Percentiles rank a stretch among this genome's conserved stretches.
phyloP scores from a whole-genome alignment of 495 filamentous ascomycete genomes.

The Xylaria cubensis region DNA sequence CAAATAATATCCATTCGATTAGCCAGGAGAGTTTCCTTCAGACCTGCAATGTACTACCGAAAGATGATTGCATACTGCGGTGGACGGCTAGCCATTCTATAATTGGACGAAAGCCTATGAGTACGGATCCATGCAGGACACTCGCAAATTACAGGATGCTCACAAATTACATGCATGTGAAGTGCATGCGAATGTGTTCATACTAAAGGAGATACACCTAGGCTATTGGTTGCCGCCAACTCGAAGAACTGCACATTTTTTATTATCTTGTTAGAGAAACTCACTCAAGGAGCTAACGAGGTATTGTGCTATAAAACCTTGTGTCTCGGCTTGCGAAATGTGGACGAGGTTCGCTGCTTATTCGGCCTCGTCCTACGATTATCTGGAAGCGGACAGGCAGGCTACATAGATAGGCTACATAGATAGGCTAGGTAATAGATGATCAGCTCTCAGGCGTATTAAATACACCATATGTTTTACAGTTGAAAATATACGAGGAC shows the following conservation, averaged over 20 bases:
- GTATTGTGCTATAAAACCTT: not conserved
- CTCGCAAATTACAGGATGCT: too few relatives aligned
- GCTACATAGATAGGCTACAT: too few relatives aligned
- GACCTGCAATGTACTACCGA: too few relatives aligned
- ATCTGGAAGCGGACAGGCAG: not conserved
- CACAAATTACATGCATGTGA: too few relatives aligned
- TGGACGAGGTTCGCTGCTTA: not conserved
- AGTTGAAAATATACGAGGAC: not conserved
- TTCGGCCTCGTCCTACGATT: not conserved
- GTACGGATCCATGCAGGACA: too few relatives aligned
- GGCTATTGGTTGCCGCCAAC: not conserved
- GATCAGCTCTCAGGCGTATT: not conserved
- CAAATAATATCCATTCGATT: not conserved
- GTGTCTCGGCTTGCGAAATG: not conserved
- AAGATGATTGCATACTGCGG: too few relatives aligned
- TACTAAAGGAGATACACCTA: not conserved
- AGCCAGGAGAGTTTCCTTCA: not conserved
- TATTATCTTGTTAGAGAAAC: not conserved
- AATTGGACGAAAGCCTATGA: too few relatives aligned
- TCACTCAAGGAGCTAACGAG: not conserved
- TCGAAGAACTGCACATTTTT: not conserved
- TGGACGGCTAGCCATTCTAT: too few relatives aligned
- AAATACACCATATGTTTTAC: not conserved
- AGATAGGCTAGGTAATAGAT: not conserved
- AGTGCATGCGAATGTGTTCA: too few relatives aligned